Evolutionary conservation across 345 rosid genomes (phyloP), one percentile per base, ranked within the genome.

Genomic region (Dovyalis caffra): DNA sequence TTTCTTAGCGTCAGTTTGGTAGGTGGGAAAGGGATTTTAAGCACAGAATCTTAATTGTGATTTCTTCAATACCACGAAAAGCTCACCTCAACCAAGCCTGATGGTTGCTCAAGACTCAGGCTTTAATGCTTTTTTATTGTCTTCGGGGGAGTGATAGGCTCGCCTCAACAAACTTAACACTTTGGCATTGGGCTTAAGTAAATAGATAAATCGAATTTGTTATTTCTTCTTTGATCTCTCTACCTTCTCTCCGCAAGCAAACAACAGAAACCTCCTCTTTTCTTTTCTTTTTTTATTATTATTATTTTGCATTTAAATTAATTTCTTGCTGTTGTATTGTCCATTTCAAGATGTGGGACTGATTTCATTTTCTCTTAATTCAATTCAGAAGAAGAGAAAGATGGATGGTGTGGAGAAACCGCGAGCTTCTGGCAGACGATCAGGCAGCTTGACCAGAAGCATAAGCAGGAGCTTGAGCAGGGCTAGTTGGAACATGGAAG

Each of bases 401-500:
- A 85, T 83, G 90, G 88, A 82, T 0, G 82, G 81, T 2, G 12
- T 75, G 15, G 87, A 86, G 58, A 83, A 64, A 57, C 68, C 38
- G 35, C 75, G 79, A 68, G 83, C 73, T 29, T 71, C 84, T 0
- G 70, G 78, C 57, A 74, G 86, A 78, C 65, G 78, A 76, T n/a
- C n/a, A 10, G 61, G 74, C 69, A 43, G 10, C 38, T 31, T 70
- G 12, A 40, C 68, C 1, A 63, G 78, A 43, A 87, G 80, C 85
- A 82, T 90, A 81, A 83, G 81, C 69, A 82, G 93, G 77, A 89
- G 88, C 74, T 33, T 87, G 21, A 91, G 95, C 86, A 84, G 83
- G 80, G 82, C 88, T 1, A 86, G 87, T 72, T 83, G 90, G 88
- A 80, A 77, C 69, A 75, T 91, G 81, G 98, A 91, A 10, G 97